phyloP scores from a whole-genome alignment of 2,329 filamentous ascomycete genomes.

The Fusarium sp. region DNA sequence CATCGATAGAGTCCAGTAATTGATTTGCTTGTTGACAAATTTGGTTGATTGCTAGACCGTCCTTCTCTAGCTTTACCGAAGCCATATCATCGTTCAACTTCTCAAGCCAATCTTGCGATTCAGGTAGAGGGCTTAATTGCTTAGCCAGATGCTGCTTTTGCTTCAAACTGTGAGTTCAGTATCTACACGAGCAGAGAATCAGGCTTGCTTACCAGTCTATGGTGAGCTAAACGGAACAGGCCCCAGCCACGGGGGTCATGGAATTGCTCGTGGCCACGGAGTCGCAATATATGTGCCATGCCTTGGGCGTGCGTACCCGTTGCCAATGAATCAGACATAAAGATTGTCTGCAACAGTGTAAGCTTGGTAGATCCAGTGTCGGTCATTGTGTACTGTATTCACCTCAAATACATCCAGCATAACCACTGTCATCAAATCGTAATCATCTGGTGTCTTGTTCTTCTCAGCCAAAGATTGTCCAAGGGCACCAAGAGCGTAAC shows the following conservation, averaged over 20 bases:
- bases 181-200: fast-evolving
- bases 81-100: conserved; percentile 41
- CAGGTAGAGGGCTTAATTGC: conserved; percentile 41
- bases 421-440: conserved; percentile 53
- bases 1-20: conserved; percentile 33
- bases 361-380: neutral
- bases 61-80: conserved; percentile 31
- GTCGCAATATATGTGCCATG: conserved; percentile 52
- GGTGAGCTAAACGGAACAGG: conserved; percentile 52
- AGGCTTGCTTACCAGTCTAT: conserved; percentile 42
- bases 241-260: conserved; percentile 51
- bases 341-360: conserved; percentile 43
- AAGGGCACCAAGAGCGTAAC: conserved; percentile 47
- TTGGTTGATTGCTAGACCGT: conserved; percentile 16
- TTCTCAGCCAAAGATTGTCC: conserved; percentile 43
- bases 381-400: neutral
- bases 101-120: conserved; percentile 45
- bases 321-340: conserved; percentile 39
- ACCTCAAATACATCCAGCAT: conserved; percentile 54
- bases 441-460: conserved; percentile 50
- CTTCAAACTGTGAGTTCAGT: neutral
- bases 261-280: conserved; percentile 48
- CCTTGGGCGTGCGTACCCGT: conserved; percentile 50
- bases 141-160: conserved; percentile 51
- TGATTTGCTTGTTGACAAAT: conserved; percentile 46